Percentiles rank a stretch among this genome's conserved stretches.
phyloP scores from a whole-genome alignment of 164 flowering plant genomes.

The Aristolochia californica region DNA sequence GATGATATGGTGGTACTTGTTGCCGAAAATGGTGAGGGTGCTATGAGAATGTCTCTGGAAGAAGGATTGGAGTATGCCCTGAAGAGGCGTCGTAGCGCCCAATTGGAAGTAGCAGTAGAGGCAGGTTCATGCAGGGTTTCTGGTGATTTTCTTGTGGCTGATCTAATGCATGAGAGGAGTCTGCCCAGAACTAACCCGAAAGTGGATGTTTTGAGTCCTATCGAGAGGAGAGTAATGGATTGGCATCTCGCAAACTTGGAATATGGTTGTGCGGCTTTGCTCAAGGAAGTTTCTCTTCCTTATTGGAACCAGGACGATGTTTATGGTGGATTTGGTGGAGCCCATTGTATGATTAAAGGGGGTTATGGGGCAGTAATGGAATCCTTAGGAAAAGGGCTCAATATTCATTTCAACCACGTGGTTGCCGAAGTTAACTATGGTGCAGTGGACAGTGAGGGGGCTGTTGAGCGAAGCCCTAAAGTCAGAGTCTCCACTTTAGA shows the following conservation, averaged over 20 bases:
- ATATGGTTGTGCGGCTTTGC: constrained; percentile 96
- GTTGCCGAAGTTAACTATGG: constrained; percentile 60
- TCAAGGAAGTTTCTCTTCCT: constrained; percentile 94
- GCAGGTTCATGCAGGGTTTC: constrained; percentile 15
- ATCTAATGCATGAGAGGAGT: no score
- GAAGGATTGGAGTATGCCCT: constrained; percentile 95
- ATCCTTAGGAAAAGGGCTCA: constrained; percentile 65
- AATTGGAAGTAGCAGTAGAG: constrained; percentile 1
- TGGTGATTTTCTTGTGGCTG: no score
- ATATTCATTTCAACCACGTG: constrained; percentile 58
- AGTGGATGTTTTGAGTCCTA: constrained; percentile 60
- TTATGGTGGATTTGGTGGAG: constrained; percentile 99
- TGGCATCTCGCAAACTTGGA: constrained; percentile 98
- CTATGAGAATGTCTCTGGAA: constrained; percentile 91
- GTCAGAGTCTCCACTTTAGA: constrained; percentile 68
- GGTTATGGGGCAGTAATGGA: constrained; percentile 88
- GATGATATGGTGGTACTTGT: constrained; percentile 91
- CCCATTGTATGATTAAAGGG: constrained; percentile 99
- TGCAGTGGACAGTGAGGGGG: constrained; percentile 13
- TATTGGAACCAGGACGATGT: constrained; percentile 98
- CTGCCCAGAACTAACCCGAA: no score
- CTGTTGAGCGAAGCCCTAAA: constrained; percentile 16
- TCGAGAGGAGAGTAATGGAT: constrained; percentile 97
- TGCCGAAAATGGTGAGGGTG: constrained; percentile 76
- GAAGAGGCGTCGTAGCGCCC: constrained; percentile 39